Base-by-base conservation (phyloP, 108 stramenopile genomes). In the Pseudonitzschia delicatissima region DNA sequence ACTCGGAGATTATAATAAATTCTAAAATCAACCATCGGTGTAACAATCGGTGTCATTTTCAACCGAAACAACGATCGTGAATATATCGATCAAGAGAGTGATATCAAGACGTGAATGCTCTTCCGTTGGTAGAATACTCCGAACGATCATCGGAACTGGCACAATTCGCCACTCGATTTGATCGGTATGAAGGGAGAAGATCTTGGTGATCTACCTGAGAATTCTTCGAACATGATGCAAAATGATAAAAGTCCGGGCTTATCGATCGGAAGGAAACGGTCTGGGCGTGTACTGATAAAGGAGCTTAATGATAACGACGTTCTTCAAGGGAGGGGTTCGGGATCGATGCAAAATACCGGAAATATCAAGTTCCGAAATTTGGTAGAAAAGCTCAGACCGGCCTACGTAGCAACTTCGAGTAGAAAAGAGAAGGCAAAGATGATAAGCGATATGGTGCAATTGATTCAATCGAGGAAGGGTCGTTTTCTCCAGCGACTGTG, bases 401-500 rank as follows among this genome's bases (percentile, higher is more conserved):
- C 45, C 9, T 76, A 76, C 37, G 53, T 80, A 35, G 66, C 72
- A 12, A 77, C 79, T 3, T 53, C 73, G 13, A 68, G 63, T 32
- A 50, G 79, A 17, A 73, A 67, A 28, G 62, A 50, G 37, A 83
- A 83, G 66, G 73, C 70, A 4, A 63, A 62, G 1, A 69, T 83
- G 31, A 76, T 79, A 28, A 35, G 18, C 11, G 65, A 71, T 9
- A 58, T 80, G 20, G 74, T 83, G 6, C 39, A 57, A 3, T 21
- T 25, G 29, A 72, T 83, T 5, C 62, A 73, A 13, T 17, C 45
- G 2, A 64, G 62, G 62, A 67, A 74, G 29, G 83, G 83, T n/a
- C 62, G 80, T 32, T 84, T 84, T 45, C 71, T 84, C 59, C 71
- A 70, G 34, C 77, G 74, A 51, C 51, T 80, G 4, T 32, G 39